These are phyloP conservation scores for Amanita rubescens DNA, from an alignment of 768 basidiomycete species.

Conservation along the genomic window DNA sequence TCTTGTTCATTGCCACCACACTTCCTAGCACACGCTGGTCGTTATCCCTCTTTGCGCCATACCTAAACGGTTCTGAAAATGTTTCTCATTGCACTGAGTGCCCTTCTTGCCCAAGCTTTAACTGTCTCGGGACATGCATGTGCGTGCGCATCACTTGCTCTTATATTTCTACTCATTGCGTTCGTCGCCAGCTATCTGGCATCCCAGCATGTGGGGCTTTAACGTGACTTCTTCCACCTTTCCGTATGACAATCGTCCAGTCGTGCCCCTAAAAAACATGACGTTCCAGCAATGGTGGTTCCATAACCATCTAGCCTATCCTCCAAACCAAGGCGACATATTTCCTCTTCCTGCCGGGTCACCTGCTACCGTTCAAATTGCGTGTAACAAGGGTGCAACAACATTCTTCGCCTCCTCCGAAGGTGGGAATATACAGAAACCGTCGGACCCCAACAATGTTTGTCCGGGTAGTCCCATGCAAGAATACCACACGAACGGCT, in stretches of 20 bases:
- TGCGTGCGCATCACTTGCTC: neutral
- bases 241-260: no score
- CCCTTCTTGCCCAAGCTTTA: neutral
- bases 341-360: conserved; percentile 56
- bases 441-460: conserved; percentile 39
- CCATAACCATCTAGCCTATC: no score
- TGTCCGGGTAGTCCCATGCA: conserved; percentile 39
- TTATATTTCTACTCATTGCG: neutral
- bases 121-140: neutral
- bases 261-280: conserved; percentile 32
- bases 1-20: neutral
- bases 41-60: neutral
- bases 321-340: conserved; percentile 48
- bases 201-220: conserved; percentile 60
- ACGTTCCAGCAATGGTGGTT: conserved; percentile 60
- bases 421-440: conserved; percentile 45
- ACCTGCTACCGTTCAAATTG: conserved; percentile 44
- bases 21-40: neutral
- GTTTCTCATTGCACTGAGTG: neutral
- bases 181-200: conserved; percentile 35
- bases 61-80: neutral
- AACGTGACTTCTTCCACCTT: conserved; percentile 51
- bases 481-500: conserved; percentile 49
- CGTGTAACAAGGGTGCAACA: conserved; percentile 55
- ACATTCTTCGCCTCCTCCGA: conserved; percentile 45